Conservation (phyloP, 495 filamentous ascomycete species). For the Daldinia caldariorum region DNA sequence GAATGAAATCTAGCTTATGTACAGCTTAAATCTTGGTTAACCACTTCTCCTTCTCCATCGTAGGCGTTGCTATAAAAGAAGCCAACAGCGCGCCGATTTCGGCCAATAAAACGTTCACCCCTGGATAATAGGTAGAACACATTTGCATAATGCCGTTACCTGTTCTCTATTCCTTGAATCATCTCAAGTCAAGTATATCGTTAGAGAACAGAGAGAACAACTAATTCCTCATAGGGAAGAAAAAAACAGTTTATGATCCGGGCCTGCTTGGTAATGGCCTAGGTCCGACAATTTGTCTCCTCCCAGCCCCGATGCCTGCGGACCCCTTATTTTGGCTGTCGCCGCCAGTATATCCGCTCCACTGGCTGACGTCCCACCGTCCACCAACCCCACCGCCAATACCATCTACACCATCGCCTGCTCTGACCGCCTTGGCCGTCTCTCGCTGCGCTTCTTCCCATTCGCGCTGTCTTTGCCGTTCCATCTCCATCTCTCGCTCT, state of each 20-base stretch:
- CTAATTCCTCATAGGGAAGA: neutral
- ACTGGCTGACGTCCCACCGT: conserved; percentile 89
- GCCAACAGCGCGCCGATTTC: neutral
- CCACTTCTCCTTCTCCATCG: too few species aligned
- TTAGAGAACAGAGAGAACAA: neutral
- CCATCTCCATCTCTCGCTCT: conserved; percentile 95
- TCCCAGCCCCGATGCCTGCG: conserved; percentile 75
- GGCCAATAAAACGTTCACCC: too few species aligned
- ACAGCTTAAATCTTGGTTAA: too few species aligned
- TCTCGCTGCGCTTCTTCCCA: conserved; percentile 94
- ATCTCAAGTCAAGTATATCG: neutral
- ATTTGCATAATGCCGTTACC: neutral
- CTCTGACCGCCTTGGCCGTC: conserved; percentile 64
- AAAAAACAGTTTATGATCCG: conserved; percentile 13
- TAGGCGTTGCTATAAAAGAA: neutral
- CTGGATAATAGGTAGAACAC: neutral
- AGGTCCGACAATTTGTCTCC: conserved; percentile 82
- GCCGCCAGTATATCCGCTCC: conserved; percentile 81
- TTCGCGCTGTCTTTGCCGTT: conserved; percentile 89
- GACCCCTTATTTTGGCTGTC: conserved; percentile 81
- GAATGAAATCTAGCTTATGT: too few species aligned
- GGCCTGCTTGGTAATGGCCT: conserved; percentile 66
- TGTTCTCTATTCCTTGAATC: neutral
- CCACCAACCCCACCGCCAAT: conserved; percentile 67
- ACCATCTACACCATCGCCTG: conserved; percentile 60